Evolutionary conservation across 73 alveolate genomes (phyloP), one percentile per base, ranked within the genome.

Genomic region (Paramecium tetraurelia): DNA sequence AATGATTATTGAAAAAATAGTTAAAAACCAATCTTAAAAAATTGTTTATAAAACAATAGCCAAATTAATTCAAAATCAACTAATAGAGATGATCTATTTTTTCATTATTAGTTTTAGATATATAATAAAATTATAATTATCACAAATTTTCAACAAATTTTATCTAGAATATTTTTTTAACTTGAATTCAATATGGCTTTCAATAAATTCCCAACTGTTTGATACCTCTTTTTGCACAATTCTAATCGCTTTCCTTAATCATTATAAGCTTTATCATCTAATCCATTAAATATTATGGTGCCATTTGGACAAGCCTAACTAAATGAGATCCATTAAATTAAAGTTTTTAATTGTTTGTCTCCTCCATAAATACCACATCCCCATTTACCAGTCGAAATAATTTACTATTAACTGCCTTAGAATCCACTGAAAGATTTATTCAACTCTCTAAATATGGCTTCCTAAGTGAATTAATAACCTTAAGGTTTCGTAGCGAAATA

Each of bases 351-450:
- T 35, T 92, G 86, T 10, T 95, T 93, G 40, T 93, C 85, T 8
- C 98, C 98, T 36, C 83, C 89, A 77, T 86, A 95, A 21, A 94
- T 95, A 24, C 98, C 98, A 92, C 98, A 95, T 14, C 98, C 98
- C 98, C 98, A 95, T 77, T 92, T 93, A 27, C 98, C 98, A 20
- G 98, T 95, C 5, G 95, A 72, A 20, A 95, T 86, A 14, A 41
- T 38, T 1, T 84, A 27, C 40, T 46, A 70, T 48, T 21, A 59
- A 12, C 83, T 35, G 58, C 31, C 63, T 22, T 63, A 2, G 41
- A 40, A 75, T 18, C 92, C 98, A 18, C 58, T 71, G 76, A 40
- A 94, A 6, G 97, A 96, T 89, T 96, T 96, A 80, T 29, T 70
- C n/a, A 95, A 27, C 24, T 96, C 99, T 92, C 99, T 94, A 21